Base-by-base conservation (phyloP, 1,139 yeast genomes). In the Blastobotrys indianensis region DNA sequence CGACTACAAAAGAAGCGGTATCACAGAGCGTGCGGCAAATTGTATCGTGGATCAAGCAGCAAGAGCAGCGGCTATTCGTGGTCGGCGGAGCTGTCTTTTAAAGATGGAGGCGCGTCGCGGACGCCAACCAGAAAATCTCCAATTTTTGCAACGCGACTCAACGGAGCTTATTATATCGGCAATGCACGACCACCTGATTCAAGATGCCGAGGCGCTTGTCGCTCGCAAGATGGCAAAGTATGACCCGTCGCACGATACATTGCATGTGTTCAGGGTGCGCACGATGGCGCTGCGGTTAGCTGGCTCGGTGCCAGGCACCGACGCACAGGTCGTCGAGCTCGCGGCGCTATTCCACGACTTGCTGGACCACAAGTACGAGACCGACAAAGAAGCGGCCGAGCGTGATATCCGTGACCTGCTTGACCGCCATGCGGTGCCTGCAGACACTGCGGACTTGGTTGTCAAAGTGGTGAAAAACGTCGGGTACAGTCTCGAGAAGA, bases 61-160 rank as follows among this genome's bases (percentile, higher is more conserved):
- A 80, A 47, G 83, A 80, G 51, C 74, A 74, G 39, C 62, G 82
- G 32, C 56, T 81, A 32, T 81, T 81, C 59, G 79, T 80, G 2
- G 71, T 75, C 32, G 80, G 79, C 30, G 85, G 86, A 1, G 85
- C 83, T 0, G 74, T 76, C 0, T 66, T 66, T 45, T 66, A 47
- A 45, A 15, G 3, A 30, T 25, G 34, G 11, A 20, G 28, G 7
- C 25, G 37, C 37, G 38, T 32, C 17, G 36, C 36, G 17, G 12
- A 32, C 10, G 7, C 12, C n/a, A n/a, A n/a, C n/a, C n/a, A n/a
- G n/a, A n/a, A n/a, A n/a, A n/a, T n/a, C 33, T 5, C 33, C 5
- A 4, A 31, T 8, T 31, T 9, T 31, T 31, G 8, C 15, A 31
- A 31, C 33, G 15, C 4, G 4, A n/a, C 15, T 31, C 15, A 31